phyloP scores from a whole-genome alignment of 306 rosid species.

The Fagus crenata region DNA sequence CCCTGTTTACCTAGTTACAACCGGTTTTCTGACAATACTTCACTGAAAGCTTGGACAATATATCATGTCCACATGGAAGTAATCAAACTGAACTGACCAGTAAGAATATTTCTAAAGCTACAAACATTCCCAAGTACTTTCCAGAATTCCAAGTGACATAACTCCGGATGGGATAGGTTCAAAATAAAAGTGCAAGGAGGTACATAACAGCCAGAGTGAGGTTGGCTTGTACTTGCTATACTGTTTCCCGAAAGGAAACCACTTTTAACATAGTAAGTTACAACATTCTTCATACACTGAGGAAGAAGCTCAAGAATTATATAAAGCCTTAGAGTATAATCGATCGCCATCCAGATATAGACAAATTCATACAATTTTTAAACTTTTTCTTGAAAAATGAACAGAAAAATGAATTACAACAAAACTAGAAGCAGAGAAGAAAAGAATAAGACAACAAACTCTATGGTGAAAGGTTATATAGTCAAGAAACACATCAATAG shows the following conservation, averaged over 20 bases:
- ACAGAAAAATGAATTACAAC: not conserved
- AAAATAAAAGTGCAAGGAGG: no score
- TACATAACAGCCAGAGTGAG: no score
- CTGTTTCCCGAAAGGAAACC: not conserved
- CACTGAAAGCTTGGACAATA: no score
- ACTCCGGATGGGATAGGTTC: no score
- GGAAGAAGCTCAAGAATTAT: not conserved
- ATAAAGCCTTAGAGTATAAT: not conserved
- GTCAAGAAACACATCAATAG: not conserved
- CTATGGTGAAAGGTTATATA: not conserved
- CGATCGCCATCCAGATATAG: not conserved
- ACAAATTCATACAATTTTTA: not conserved
- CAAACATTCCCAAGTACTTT: no score
- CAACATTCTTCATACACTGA: not conserved
- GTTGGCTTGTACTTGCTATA: no score
- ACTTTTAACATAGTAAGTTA: not conserved
- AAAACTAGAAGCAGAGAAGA: not conserved
- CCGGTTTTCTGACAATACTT: not conserved
- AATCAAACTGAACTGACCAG: no score
- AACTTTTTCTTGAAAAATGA: not conserved
- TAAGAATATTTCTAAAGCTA: no score
- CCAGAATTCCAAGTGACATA: no score
- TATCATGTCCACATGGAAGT: no score
- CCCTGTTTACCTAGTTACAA: not conserved
- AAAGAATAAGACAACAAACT: not conserved